Evolutionary conservation across 176 grass and related monocot species (phyloP).

Genomic region (Raddia guianensis): DNA sequence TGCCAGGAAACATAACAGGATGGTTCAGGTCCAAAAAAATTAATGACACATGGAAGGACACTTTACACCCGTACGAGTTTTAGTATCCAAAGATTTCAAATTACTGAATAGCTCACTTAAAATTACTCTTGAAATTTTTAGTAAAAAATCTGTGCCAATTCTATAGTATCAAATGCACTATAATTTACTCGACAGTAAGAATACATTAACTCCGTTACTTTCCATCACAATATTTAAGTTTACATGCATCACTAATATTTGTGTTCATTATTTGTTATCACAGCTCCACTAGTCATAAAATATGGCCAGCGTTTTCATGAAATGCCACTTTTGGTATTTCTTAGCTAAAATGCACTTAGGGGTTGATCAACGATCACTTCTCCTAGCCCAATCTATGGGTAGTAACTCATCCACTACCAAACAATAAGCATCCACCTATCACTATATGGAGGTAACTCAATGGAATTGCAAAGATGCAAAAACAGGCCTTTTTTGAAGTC

Average conservation of each 20-base stretch:
- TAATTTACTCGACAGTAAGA: not conserved
- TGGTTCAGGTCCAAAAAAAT: not conserved
- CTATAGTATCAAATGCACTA: not conserved
- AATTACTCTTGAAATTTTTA: not conserved
- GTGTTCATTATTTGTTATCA: not conserved
- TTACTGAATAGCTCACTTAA: not conserved
- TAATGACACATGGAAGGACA: not conserved
- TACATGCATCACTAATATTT: not conserved
- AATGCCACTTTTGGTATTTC: not conserved
- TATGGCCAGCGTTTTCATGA: slow-evolving; percentile 6
- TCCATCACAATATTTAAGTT: not conserved
- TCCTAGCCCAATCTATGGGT: not conserved
- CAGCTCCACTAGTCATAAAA: not conserved
- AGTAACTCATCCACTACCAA: not conserved
- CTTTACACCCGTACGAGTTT: not conserved
- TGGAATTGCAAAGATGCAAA: not conserved
- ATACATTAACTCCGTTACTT: not conserved
- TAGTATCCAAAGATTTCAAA: not conserved
- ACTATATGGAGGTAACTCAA: not conserved
- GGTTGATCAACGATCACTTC: not conserved
- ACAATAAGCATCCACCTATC: not conserved
- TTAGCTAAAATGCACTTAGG: slow-evolving; percentile 1
- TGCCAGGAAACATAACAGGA: slow-evolving; percentile 9
- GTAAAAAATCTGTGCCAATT: not conserved
- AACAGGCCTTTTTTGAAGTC: not conserved